Evolutionary conservation across 257 asterid species (phyloP).

Genomic region (Apocynum venetum): DNA sequence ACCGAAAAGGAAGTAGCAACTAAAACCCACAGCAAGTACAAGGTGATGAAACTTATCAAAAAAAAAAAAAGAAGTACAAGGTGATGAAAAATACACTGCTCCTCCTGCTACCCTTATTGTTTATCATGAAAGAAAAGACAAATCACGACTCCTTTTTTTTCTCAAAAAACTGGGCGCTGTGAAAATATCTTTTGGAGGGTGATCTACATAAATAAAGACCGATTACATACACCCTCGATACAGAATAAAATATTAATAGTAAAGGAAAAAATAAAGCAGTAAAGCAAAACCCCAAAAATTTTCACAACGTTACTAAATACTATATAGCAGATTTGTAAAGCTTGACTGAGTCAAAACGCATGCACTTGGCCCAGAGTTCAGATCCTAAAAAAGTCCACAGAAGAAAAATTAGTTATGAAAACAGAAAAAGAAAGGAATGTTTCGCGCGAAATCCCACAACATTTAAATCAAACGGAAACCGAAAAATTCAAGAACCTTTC

Average conservation of each 20-base stretch:
- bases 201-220: conserved; percentile 8
- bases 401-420: conserved; percentile 15
- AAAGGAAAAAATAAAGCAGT: background rate
- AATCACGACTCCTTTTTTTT: conserved; percentile 13
- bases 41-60: background rate
- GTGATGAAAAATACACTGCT: conserved; percentile 12
- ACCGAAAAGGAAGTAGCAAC: conserved; percentile 22
- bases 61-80: too few species aligned
- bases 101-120: conserved; percentile 10
- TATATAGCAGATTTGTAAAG: conserved; percentile 10
- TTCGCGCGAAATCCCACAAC: conserved; percentile 61
- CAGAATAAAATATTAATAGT: conserved; percentile 17
- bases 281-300: background rate
- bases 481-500: conserved; percentile 19
- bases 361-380: conserved; percentile 31
- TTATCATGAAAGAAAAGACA: conserved; percentile 21
- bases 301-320: background rate
- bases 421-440: conserved; percentile 12
- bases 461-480: conserved; percentile 26
- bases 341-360: conserved; percentile 59
- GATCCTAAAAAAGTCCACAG: conserved; percentile 37
- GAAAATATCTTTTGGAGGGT: conserved; percentile 9
- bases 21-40: conserved; percentile 32
- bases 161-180: background rate
- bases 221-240: background rate